Evolutionary conservation across 2,329 filamentous ascomycete species (phyloP), one percentile per base, ranked within the genome.

Genomic region (Orbilia blumenaviensis): DNA sequence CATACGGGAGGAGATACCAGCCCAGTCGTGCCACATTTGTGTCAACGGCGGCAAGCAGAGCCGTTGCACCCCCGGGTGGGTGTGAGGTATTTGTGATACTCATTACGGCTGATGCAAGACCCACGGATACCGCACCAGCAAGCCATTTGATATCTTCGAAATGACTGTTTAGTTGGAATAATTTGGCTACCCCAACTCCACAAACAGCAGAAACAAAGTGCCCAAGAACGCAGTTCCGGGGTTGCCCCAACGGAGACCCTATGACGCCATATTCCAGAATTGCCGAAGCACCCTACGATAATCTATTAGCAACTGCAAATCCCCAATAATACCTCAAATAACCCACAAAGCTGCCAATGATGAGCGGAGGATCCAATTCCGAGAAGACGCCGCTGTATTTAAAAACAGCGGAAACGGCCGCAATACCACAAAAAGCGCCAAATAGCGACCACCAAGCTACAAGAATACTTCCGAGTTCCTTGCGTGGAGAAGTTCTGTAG

Each of bases 231-330:
- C 88, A 86, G 81, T 90, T 92, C 23, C 91, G 89, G 0, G 91
- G 91, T 80, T 93, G 91, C 0, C 91, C 86, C 27, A 93, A 86
- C 0, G 91, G 90, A 0, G 90, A 90, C 58, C 91, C 88, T 78
- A 92, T 89, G 52, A 88, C 86, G 79, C 89, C 89, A 82, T 91
- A 93, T 80, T 91, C 87, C 38, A 93, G 86, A n/a, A 93, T 90
- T 12, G 91, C 91, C 1, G 90, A 89, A 3, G 91, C 91, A 61
- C 91, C 91, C 89, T 91, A 41, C 27, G 78, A 36, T 8, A 12
- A 14, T 14, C 7, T 23, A 44, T 50, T 2, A 50, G 27, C 12
- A 23, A 32, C 12, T 27, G 38, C 48, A 29, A 72, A 41, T 41
- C 38, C 46, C 29, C 16, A 4, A 41, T 12, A 21, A 23, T n/a